phyloP scores from a whole-genome alignment of 352 stramenopile species.

The Phytophthora podocarpi region DNA sequence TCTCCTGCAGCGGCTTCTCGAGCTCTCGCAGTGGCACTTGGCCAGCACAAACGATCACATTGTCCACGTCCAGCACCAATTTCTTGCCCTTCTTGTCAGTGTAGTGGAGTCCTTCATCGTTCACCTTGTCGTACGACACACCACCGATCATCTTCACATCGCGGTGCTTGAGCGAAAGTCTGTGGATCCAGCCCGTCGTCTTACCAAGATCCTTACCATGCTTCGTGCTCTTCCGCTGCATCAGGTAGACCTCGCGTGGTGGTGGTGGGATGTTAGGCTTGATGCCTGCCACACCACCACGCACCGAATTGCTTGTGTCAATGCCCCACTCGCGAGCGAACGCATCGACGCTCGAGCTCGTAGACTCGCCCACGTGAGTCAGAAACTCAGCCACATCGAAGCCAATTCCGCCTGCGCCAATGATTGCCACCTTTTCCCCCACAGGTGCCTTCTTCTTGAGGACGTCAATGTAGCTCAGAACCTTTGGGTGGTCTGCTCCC shows the following conservation, averaged over 20 bases:
- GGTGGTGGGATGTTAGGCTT: conserved; percentile 43
- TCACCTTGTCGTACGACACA: conserved; percentile 95
- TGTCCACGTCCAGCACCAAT: conserved; percentile 93
- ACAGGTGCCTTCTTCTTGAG: conserved; percentile 89
- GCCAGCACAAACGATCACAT: conserved; percentile 96
- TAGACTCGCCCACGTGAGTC: conserved; percentile 76
- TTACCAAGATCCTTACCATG: conserved; percentile 93
- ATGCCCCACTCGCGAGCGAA: conserved; percentile 96
- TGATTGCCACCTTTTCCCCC: conserved; percentile 93
- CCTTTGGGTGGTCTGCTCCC: conserved; percentile 89
- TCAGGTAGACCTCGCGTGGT: conserved; percentile 90
- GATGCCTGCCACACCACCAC: conserved; percentile 83
- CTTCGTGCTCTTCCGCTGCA: conserved; percentile 96
- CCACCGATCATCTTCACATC: conserved; percentile 94
- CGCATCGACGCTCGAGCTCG: conserved; percentile 72
- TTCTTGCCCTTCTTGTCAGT: conserved; percentile 86
- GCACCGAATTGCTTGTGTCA: conserved; percentile 80
- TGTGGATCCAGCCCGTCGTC: conserved; percentile 98
- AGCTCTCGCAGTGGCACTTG: conserved; percentile 93
- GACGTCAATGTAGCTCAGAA: conserved; percentile 96
- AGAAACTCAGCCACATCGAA: conserved; percentile 98
- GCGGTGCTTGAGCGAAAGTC: conserved; percentile 90
- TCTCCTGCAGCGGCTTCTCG: conserved; percentile 73
- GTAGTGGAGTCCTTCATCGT: conserved; percentile 94
- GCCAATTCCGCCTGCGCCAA: conserved; percentile 97